Base-by-base conservation (phyloP, 305 asterid species). In the Rubia tinctorum region DNA sequence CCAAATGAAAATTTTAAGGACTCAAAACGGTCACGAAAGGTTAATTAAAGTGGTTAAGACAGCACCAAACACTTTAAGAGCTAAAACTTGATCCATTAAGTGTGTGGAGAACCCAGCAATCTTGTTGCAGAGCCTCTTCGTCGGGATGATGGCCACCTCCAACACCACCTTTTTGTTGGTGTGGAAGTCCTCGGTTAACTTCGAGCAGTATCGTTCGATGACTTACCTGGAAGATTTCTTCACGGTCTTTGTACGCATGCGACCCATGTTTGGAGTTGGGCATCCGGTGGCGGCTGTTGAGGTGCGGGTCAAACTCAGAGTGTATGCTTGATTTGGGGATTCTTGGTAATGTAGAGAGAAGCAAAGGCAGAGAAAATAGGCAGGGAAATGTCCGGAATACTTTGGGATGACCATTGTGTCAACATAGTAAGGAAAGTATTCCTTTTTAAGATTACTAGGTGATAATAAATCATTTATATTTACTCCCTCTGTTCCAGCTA, bases 101-200 rank as follows among this genome's bases (percentile, higher is more conserved):
- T 42, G 23, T n/a, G n/a, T n/a, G n/a, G n/a, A n/a, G 39, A 34
- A 34, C 39, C 94, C 96, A 69, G 95, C 92, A 71, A 88, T 90
- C 84, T 90, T 90, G 88, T 90, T 90, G 82, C 96, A 88, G 84
- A 88, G 93, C 74, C 93, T 88, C 90, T 90, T 88, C 30, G 95
- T 84, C 27, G 93, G 90, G 74, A 90, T 84, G 39, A 87, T 90
- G 68, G 94, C 94, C 4, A 90, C 94, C 75, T 90, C 94, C 59
- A 84, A 86, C 20, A 90, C 81, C 56, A 90, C 79, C 86, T 90
- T 88, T 90, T 90, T 90, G 88, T 90, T 88, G 39, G 93, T 90
- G 84, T 90, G 94, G 83, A 90, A 86, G 72, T 88, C 96, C 42
- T 82, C 78, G 0, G 94, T 90, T 92, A 90, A 88, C 53, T 88